Conservation (phyloP, 345 rosid species). For the Ceriops decandra region DNA sequence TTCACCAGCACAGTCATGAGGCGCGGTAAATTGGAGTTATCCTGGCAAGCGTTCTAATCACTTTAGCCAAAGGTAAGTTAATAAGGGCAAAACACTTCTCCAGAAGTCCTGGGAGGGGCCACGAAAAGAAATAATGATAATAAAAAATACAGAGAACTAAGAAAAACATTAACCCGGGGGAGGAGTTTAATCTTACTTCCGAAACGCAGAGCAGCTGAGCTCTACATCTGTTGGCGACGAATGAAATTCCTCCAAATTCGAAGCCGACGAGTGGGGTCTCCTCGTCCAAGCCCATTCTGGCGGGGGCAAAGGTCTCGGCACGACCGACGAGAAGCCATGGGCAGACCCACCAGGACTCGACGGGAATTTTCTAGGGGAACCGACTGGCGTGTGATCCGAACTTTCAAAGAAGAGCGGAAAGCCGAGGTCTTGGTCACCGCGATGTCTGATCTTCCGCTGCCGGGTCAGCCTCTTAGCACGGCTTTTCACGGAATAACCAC, state of each 20-base stretch:
- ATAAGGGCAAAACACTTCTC: too few relatives aligned
- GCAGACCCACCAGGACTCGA: conserved; percentile 24
- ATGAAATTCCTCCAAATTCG: conserved; percentile 15
- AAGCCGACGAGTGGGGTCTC: conserved; percentile 17
- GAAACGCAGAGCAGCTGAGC: not conserved
- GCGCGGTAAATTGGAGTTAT: too few relatives aligned
- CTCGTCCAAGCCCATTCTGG: conserved; percentile 30
- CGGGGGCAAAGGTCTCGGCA: conserved; percentile 58
- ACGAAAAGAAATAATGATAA: too few relatives aligned
- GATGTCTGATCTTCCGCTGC: conserved; percentile 50
- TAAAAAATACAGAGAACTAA: not conserved
- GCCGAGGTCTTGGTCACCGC: conserved; percentile 42
- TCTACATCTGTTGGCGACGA: conserved; percentile 27
- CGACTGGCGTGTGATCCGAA: conserved; percentile 33
- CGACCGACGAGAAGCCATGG: conserved; percentile 33
- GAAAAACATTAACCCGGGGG: not conserved
- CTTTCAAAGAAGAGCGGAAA: conserved; percentile 15
- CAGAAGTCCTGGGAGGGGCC: too few relatives aligned
- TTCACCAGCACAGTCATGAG: too few relatives aligned
- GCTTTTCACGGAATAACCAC: not conserved
- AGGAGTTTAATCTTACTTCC: conserved; percentile 18
- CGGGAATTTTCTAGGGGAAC: conserved; percentile 18
- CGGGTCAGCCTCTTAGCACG: conserved; percentile 40
- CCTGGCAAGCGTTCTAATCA: too few relatives aligned
- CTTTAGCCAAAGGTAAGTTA: too few relatives aligned